These are phyloP conservation scores for Lepidopterella palustris DNA, from an alignment of 495 filamentous ascomycete genomes.

Conservation along the genomic window DNA sequence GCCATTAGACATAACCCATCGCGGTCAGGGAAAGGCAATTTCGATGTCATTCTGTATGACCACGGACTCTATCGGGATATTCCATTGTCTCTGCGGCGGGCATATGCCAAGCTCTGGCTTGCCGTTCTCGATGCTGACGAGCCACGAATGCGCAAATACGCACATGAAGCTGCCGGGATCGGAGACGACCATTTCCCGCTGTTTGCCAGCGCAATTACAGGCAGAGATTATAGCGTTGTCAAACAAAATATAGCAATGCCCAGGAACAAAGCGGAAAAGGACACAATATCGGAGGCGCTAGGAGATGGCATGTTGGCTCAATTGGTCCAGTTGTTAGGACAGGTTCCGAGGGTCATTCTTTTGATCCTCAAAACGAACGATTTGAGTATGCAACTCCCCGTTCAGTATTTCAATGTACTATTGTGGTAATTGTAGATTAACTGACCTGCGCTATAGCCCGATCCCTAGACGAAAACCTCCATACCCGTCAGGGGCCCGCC, in stretches of 20 bases:
- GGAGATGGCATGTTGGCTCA: constrained; percentile 83
- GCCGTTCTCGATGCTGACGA: constrained; percentile 88
- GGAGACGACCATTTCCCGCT: constrained; percentile 89
- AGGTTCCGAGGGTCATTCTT: constrained; percentile 85
- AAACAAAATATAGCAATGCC: constrained; percentile 52
- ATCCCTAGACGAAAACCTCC: constrained; percentile 87
- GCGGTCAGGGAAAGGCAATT: constrained; percentile 60
- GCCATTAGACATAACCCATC: constrained; percentile 71
- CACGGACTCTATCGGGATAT: constrained; percentile 96
- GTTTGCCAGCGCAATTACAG: constrained; percentile 95
- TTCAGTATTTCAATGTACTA: not conserved
- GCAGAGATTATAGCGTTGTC: constrained; percentile 77
- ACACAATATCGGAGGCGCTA: constrained; percentile 71
- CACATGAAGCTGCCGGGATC: constrained; percentile 80
- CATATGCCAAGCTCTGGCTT: constrained; percentile 96
- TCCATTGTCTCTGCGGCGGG: constrained; percentile 64
- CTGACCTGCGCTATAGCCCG: constrained; percentile 48
- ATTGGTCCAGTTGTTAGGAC: constrained; percentile 78
- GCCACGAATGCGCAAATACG: constrained; percentile 76
- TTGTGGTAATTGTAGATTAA: constrained; percentile 5
- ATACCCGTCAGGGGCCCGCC: constrained; percentile 80
- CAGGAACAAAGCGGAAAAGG: constrained; percentile 66
- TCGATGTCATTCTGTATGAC: constrained; percentile 97
- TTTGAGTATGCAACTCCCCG: constrained; percentile 54
- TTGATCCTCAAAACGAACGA: constrained; percentile 98